Evolutionary conservation across 768 basidiomycete genomes (phyloP).

Genomic region (Mycena floridula): DNA sequence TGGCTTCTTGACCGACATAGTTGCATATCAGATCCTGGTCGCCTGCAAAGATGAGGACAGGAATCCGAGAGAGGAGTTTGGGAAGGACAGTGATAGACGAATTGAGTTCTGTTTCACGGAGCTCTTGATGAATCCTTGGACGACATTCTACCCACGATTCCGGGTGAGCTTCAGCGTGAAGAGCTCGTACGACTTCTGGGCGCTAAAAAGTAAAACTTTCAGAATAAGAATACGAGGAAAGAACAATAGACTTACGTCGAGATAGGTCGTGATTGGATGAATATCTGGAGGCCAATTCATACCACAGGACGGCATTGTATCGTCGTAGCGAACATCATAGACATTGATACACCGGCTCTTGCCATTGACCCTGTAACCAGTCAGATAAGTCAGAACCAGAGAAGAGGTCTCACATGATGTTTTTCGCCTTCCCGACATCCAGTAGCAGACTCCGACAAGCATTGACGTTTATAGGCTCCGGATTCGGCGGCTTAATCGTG

Average conservation of each 20-base stretch:
- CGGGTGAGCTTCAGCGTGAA: slow-evolving; percentile 76
- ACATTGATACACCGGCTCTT: slow-evolving; percentile 82
- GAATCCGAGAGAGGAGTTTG: slow-evolving; percentile 67
- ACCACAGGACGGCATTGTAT: slow-evolving; percentile 82
- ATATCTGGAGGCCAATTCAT: slow-evolving; percentile 98
- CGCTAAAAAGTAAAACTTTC: slow-evolving; percentile 42
- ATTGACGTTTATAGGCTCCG: slow-evolving; percentile 47
- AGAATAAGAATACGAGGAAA: background rate
- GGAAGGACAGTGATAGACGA: slow-evolving; percentile 79
- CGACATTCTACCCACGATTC: slow-evolving; percentile 89
- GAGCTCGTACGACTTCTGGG: slow-evolving; percentile 68
- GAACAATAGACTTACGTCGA: slow-evolving; percentile 53
- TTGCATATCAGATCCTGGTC: slow-evolving; percentile 98
- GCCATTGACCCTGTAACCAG: slow-evolving; percentile 50
- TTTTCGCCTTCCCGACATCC: slow-evolving; percentile 32
- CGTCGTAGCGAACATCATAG: slow-evolving; percentile 90
- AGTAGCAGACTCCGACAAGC: slow-evolving; percentile 57
- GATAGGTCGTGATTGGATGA: slow-evolving; percentile 63
- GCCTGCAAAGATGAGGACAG: slow-evolving; percentile 88
- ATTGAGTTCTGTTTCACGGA: slow-evolving; percentile 48
- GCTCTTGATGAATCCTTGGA: slow-evolving; percentile 52
- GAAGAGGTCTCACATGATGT: slow-evolving; percentile 27
- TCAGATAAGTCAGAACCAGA: background rate
- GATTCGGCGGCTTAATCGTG: slow-evolving; percentile 32
- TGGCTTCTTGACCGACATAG: slow-evolving; percentile 82